Base-by-base conservation (phyloP, 2,329 filamentous ascomycete species). In the Magnaporthales sp. region DNA sequence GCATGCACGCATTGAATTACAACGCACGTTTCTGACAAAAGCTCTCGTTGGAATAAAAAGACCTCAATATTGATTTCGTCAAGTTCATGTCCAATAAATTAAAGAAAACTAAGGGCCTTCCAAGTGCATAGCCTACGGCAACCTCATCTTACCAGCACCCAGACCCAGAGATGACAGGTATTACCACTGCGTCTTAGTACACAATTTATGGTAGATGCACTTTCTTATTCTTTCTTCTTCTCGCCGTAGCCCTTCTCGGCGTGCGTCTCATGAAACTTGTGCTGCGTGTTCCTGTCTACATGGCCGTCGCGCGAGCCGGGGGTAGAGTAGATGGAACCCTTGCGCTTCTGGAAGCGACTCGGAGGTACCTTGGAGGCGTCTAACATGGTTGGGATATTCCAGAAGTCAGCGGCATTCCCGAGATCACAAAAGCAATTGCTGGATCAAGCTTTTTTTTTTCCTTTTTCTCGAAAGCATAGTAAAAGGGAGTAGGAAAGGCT, bases 301-400 rank as follows among this genome's bases (percentile, higher is more conserved):
- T 89, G 86, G 22, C 86, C 87, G 74, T 90, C 88, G 67, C 87
- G 83, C 27, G 85, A 88, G 71, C 80, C 80, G 2, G 86, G 87
- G 9, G 88, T 90, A 62, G 86, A 85, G 74, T 87, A 89, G 76
- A 90, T 88, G 73, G 85, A 89, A 66, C 88, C 88, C 76, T 88
- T 86, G 73, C 86, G 84, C 77, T 89, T 89, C 76, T 90, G 88
- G 78, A 91, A 90, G 62, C 86, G 85, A 69, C 84, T 87, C 10
- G 88, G 88, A 1, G 86, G 86, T 0, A 89, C 87, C 76, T 90
- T 90, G 70, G 84, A 82, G 4, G 88, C 88, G 75, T 90, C 87
- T 86, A 63, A 30, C 27, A 46, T 26, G 38, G 24, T 22, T 54
- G 11, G 9, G 38, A 46, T 51, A 27, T 29, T 26, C 15, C 2